Evolutionary conservation across 2,329 filamentous ascomycete genomes (phyloP).

Genomic region (Alternaria infectoria): DNA sequence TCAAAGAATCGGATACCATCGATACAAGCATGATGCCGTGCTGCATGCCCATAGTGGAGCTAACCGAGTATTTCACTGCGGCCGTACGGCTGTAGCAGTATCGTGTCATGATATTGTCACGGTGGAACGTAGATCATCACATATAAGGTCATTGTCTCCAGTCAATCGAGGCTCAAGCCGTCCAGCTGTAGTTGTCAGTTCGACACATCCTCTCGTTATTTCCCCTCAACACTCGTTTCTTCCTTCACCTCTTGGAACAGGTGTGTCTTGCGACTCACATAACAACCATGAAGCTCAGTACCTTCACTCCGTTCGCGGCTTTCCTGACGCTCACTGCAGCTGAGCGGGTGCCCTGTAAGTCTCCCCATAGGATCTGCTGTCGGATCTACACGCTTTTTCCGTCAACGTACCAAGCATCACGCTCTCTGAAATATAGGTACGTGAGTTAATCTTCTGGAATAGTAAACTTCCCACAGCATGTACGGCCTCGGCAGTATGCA

Average conservation of each 20-base stretch:
- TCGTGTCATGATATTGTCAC: slow-evolving; percentile 1
- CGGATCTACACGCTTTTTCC: neutral
- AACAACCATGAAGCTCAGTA: slow-evolving; percentile 28
- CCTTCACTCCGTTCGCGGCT: slow-evolving; percentile 17
- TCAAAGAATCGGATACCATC: neutral
- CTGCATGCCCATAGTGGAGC: slow-evolving; percentile 25
- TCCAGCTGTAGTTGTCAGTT: slow-evolving; percentile 13
- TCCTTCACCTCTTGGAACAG: neutral
- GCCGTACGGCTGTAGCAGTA: slow-evolving; percentile 3
- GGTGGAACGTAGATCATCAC: slow-evolving; percentile 2
- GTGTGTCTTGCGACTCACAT: neutral
- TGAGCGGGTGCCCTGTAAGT: slow-evolving; percentile 25
- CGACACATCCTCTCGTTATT: slow-evolving; percentile 20
- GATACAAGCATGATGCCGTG: slow-evolving; percentile 27
- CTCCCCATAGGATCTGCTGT: neutral
- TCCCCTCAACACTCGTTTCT: slow-evolving; percentile 11
- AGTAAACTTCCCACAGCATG: slow-evolving; percentile 24
- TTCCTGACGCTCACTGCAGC: slow-evolving; percentile 16
- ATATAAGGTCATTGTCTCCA: slow-evolving; percentile 21
- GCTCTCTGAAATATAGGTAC: neutral
- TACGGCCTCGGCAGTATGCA: slow-evolving; percentile 27
- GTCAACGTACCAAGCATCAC: neutral
- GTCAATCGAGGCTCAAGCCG: neutral
- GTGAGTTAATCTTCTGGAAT: neutral
- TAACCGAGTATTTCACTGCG: slow-evolving; percentile 12